Evolutionary conservation across 495 filamentous ascomycete genomes (phyloP).

Genomic region (Talaromyces ruber): DNA sequence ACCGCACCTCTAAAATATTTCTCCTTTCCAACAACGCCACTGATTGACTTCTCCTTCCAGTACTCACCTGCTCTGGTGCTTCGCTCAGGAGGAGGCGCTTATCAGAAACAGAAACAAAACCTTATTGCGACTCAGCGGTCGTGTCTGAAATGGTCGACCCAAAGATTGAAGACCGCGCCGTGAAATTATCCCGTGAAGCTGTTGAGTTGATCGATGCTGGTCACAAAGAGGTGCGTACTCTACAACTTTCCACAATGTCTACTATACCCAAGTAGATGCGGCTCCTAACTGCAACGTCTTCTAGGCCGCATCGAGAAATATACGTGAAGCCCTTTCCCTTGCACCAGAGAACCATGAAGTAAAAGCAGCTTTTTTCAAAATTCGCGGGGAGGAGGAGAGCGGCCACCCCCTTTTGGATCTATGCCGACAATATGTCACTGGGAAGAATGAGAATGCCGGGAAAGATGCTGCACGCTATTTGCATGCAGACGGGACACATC

Average conservation of each 20-base stretch:
- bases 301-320: constrained; percentile 48
- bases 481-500: constrained; percentile 40
- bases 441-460: constrained; percentile 44
- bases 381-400: constrained; percentile 42
- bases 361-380: constrained; percentile 41
- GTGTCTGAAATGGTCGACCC: constrained; percentile 39
- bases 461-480: constrained; percentile 49
- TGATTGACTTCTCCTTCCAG: neutral
- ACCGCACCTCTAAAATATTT: neutral
- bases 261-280: neutral
- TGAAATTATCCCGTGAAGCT: constrained; percentile 40
- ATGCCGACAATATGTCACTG: constrained; percentile 44
- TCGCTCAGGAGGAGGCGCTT: neutral
- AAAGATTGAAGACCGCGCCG: constrained; percentile 40
- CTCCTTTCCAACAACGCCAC: neutral
- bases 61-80: neutral
- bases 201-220: constrained; percentile 41
- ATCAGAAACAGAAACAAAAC: neutral
- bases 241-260: neutral
- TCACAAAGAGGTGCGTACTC: constrained; percentile 33
- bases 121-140: neutral
- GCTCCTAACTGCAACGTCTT: constrained; percentile 7
- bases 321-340: constrained; percentile 56
- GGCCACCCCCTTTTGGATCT: constrained; percentile 41
- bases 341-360: constrained; percentile 47